Evolutionary conservation across 2,329 filamentous ascomycete genomes (phyloP).

Genomic region (Pseudogymnoascus sp.): DNA sequence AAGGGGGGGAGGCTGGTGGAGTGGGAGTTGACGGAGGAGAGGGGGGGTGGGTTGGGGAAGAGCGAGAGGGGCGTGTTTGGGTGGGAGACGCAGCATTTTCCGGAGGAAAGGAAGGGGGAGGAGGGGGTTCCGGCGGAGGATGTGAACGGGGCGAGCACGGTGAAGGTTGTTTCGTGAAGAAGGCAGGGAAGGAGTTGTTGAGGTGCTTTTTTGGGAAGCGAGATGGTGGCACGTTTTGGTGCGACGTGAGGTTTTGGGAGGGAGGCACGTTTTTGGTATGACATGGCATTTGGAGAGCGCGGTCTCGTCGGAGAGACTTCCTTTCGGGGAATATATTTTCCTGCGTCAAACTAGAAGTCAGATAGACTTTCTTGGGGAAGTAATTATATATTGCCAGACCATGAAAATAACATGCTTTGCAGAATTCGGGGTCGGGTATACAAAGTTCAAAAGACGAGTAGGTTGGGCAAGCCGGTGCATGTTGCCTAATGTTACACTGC

Average conservation of each 20-base stretch:
- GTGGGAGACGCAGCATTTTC: neutral
- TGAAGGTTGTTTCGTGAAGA: neutral
- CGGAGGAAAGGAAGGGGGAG: neutral
- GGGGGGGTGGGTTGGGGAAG: constrained; percentile 25
- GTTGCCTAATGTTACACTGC: too few relatives aligned
- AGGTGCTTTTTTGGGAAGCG: neutral
- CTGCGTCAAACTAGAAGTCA: neutral
- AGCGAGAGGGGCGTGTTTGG: constrained; percentile 19
- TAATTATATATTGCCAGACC: too few relatives aligned
- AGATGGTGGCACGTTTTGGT: neutral
- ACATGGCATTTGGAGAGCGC: neutral
- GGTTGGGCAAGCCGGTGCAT: too few relatives aligned
- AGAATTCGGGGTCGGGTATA: too few relatives aligned
- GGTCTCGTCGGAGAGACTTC: neutral
- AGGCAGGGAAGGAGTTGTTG: neutral
- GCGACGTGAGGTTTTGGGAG: neutral
- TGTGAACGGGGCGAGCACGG: neutral
- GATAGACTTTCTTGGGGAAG: neutral
- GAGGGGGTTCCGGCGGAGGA: neutral
- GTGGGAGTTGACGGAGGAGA: constrained; percentile 24
- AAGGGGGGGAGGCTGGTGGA: constrained; percentile 21
- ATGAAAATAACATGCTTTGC: too few relatives aligned
- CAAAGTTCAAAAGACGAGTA: too few relatives aligned
- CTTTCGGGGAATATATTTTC: neutral
- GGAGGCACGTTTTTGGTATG: neutral